Base-by-base conservation (phyloP, 345 rosid genomes). In the Linum tenue region DNA sequence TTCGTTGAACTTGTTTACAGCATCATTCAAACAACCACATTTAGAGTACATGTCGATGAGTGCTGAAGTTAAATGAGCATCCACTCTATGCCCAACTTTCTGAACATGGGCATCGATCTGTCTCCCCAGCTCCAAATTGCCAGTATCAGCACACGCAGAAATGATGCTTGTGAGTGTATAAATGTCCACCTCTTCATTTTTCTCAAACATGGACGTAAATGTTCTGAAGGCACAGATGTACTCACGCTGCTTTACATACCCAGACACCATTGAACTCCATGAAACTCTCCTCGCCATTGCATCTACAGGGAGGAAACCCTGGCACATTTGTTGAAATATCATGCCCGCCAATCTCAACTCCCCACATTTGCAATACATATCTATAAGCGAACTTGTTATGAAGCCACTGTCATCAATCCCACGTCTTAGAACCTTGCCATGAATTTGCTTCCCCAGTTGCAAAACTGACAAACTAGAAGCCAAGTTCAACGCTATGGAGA, bases 291-390 rank as follows among this genome's bases (percentile, higher is more conserved):
- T 75, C 53, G 75, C 70, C 60, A 63, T 36, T 50, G 73, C 43
- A 55, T 74, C 75, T 16, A 42, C 39, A 38, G 37, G 31, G 51
- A 44, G 66, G 63, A 42, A 50, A 37, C 57, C 56, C 63, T n/a
- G 3, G 12, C 70, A 65, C 51, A 66, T 56, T 55, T 62, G 65
- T 37, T 56, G 36, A 22, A 78, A 70, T 39, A 76, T 38, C 7
- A 50, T 12, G 7, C 62, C 66, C 1, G 89, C 84, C 59, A 76
- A 66, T 56, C 72, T 62, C 75, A 75, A 65, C 60, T 73, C 56
- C 50, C 83, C 83, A 37, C 84, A 68, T 84, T 80, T 82, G 69
- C 83, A 70, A 59, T 84, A 84, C 84, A 82, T 75, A 11, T 76
- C 79, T 39, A 82, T 39, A n/a, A 82, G 74, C 44, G 81, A 84